Conservation (phyloP, 2,329 filamentous ascomycete genomes). For the Fusarium illudens region DNA sequence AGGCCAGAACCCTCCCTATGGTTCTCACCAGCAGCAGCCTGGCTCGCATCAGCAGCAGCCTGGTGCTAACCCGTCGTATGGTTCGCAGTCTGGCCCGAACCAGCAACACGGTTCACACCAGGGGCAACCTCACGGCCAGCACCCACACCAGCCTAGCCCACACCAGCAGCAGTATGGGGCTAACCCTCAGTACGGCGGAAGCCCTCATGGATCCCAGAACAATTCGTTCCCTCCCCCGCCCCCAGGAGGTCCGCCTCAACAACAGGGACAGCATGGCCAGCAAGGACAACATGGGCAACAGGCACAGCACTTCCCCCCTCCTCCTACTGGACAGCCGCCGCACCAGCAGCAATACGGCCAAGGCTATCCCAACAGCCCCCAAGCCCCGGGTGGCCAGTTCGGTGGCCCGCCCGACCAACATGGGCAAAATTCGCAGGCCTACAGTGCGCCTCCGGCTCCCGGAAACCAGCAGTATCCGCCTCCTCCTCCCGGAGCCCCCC, state of each 20-base stretch:
- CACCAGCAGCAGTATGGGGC: constrained; percentile 34
- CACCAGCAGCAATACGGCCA: constrained; percentile 36
- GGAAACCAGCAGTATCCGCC: constrained; percentile 38
- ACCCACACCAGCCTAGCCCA: constrained; percentile 8
- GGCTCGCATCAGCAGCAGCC: constrained; percentile 8
- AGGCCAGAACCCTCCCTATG: constrained; percentile 15
- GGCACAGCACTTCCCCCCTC: constrained; percentile 34
- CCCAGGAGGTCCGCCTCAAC: constrained; percentile 32
- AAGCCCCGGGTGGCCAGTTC: constrained; percentile 31
- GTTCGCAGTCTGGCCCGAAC: background rate
- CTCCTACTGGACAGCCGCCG: constrained; percentile 32
- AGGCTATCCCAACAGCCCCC: constrained; percentile 32
- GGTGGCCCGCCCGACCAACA: constrained; percentile 36
- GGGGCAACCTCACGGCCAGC: constrained; percentile 1
- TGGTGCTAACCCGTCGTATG: background rate
- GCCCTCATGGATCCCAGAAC: constrained; percentile 37
- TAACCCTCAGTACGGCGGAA: constrained; percentile 31
- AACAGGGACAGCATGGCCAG: constrained; percentile 19
- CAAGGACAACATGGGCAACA: constrained; percentile 17
- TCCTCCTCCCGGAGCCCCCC: constrained; percentile 31
- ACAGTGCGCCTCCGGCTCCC: constrained; percentile 32
- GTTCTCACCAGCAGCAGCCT: constrained; percentile 21
- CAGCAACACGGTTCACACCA: constrained; percentile 10
- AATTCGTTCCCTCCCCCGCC: constrained; percentile 41
- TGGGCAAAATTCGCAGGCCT: constrained; percentile 34